These are phyloP conservation scores for Bothriochloa decipiens DNA, from an alignment of 176 grass and related monocot species.

Conservation along the genomic window DNA sequence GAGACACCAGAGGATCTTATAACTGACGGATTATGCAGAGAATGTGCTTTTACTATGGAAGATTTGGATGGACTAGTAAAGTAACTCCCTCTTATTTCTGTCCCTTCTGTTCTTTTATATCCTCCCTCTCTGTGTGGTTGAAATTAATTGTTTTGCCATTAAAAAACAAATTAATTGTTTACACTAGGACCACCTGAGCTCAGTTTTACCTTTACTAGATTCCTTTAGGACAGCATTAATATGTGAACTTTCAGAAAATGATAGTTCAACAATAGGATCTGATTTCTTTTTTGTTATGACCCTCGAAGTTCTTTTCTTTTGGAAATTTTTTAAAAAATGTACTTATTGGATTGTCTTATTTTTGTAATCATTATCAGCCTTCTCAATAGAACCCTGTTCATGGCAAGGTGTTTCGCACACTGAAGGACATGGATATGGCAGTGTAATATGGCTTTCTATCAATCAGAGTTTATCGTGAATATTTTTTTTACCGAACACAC, in stretches of 20 bases:
- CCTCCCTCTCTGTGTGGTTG: conserved; percentile 13
- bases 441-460: background rate
- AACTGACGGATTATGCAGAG: conserved; percentile 94
- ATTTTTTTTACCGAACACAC: background rate
- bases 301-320: conserved; percentile 12
- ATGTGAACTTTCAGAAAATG: conserved; percentile 3
- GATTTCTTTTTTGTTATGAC: background rate
- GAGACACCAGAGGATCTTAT: conserved; percentile 96
- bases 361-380: background rate
- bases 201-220: background rate
- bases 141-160: background rate
- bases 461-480: background rate
- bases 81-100: conserved; percentile 43
- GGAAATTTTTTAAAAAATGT: conserved; percentile 3
- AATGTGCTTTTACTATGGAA: conserved; percentile 75
- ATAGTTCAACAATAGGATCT: background rate
- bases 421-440: conserved; percentile 3
- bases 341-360: background rate
- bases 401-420: background rate
- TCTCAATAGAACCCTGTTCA: background rate
- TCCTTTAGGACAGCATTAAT: conserved; percentile 23
- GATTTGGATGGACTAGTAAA: conserved; percentile 91
- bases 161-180: conserved; percentile 16
- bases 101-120: conserved; percentile 24
- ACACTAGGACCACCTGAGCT: conserved; percentile 9